A percentile compares a stretch with the other conserved stretches of the same genome.
Conservation (phyloP, 345 rosid species). For the Salix koriyanagi region DNA sequence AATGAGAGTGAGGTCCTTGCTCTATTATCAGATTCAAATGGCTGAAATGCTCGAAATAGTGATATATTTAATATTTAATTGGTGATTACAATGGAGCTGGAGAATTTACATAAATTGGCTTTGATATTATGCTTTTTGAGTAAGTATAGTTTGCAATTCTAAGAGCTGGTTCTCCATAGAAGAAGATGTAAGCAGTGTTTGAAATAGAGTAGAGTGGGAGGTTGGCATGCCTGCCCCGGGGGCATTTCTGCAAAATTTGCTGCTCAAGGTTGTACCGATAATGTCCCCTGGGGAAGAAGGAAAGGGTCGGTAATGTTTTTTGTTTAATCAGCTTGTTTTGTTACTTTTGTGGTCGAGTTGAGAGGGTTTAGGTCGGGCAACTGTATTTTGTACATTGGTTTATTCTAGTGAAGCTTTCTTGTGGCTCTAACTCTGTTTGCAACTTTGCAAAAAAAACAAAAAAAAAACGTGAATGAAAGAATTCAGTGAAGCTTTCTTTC, state of each 20-base stretch:
- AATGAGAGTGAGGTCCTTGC: slow-evolving; percentile 57
- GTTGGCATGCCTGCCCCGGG: slow-evolving; percentile 38
- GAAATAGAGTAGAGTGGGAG: slow-evolving; percentile 30
- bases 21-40: slow-evolving; percentile 59
- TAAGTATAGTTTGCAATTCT: slow-evolving; percentile 24
- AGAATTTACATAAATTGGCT: slow-evolving; percentile 13
- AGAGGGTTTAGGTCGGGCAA: slow-evolving; percentile 27
- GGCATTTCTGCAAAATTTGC: slow-evolving; percentile 28
- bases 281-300: slow-evolving; percentile 1
- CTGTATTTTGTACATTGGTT: slow-evolving; percentile 34
- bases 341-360: slow-evolving; percentile 18
- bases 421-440: slow-evolving; percentile 1
- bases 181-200: slow-evolving; percentile 17
- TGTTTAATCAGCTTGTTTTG: slow-evolving; percentile 18
- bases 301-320: slow-evolving; percentile 18
- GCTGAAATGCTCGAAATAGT: slow-evolving; percentile 25
- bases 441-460: background rate
- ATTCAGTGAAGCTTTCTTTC: too few relatives aligned
- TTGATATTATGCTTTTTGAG: slow-evolving; percentile 17
- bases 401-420: slow-evolving; percentile 21
- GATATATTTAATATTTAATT: background rate
- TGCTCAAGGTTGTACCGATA: slow-evolving; percentile 10
- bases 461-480: background rate
- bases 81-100: slow-evolving; percentile 19
- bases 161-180: slow-evolving; percentile 22